Evolutionary conservation across 2,329 filamentous ascomycete genomes (phyloP), one percentile per base, ranked within the genome.

Genomic region (Clonostachys rhizophaga): DNA sequence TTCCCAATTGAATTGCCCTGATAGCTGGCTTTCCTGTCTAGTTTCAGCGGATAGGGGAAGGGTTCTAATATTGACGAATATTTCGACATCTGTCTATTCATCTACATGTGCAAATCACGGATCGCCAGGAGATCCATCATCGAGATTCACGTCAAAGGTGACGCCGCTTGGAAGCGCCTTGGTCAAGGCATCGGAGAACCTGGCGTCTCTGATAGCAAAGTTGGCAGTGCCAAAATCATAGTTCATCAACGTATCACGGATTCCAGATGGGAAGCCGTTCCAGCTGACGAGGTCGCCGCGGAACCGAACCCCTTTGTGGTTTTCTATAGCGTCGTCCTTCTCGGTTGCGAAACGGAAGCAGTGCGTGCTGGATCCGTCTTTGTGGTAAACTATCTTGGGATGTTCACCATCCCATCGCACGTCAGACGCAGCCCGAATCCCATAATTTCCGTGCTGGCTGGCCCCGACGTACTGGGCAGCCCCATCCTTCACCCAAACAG

Each of bases 311-410:
- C 64, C 63, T 37, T 53, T 58, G 35, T 59, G 56, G 47, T 68
- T 69, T 56, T 68, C 64, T 18, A 60, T 49, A 2, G 17, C 18
- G 4, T 57, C 59, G 6, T 62, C 60, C 1, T 43, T 48, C 1
- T 47, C 48, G 13, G 49, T 52, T 6, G 52, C 59, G 46, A 66
- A 65, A 13, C 66, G 64, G 57, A 68, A 66, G 43, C 55, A 60
- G 50, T 68, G 66, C 14, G 65, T 68, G 11, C 47, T 50, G 3
- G 40, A 50, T 6, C 59, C 58, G 43, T 68, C 64, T 52, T 69
- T 69, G 52, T 68, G 65, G 52, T 68, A 69, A 7, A 68, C 62
- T 2, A 69, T 51, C 57, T 67, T 68, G 39, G 64, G 60, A 13
- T 63, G 63, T 10, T 55, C 47, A 9, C 48, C 62, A 34, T 64